Conservation (phyloP, 306 rosid species). For the Sindora glabra region DNA sequence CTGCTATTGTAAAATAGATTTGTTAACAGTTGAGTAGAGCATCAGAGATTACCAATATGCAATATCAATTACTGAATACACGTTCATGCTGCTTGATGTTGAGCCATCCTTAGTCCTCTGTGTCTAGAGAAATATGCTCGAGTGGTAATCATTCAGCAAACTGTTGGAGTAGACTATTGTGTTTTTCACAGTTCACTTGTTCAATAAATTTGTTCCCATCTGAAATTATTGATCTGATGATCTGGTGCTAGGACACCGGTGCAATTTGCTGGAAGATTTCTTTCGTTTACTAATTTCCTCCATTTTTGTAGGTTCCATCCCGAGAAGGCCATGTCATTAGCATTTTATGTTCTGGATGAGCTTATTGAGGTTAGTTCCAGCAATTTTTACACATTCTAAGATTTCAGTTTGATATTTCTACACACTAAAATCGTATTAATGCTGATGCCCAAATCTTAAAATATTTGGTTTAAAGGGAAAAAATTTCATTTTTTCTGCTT, state of each 20-base stretch:
- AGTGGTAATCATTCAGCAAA: not conserved
- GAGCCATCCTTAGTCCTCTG: not conserved
- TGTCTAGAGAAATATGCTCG: not conserved
- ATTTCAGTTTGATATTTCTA: constrained; percentile 9
- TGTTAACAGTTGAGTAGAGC: not conserved
- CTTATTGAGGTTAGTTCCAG: constrained; percentile 68
- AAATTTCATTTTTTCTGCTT: too few species aligned
- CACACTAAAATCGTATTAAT: not conserved
- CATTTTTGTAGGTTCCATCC: constrained; percentile 59
- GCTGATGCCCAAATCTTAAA: not conserved
- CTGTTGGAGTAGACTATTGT: not conserved
- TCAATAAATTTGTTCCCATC: constrained; percentile 5
- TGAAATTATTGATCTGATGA: not conserved
- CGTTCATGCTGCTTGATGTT: constrained; percentile 3
- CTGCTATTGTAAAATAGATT: not conserved
- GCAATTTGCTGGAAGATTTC: not conserved
- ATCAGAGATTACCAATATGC: not conserved
- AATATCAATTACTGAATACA: not conserved
- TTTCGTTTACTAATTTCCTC: not conserved
- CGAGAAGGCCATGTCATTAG: constrained; percentile 65
- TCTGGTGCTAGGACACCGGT: too few species aligned
- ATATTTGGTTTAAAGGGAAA: constrained; percentile 9
- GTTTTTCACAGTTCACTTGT: not conserved
- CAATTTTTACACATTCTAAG: constrained; percentile 5
- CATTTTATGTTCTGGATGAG: constrained; percentile 71